These are phyloP conservation scores for Candida sphagnicola DNA, from an alignment of 805 yeast species.

Conservation along the genomic window DNA sequence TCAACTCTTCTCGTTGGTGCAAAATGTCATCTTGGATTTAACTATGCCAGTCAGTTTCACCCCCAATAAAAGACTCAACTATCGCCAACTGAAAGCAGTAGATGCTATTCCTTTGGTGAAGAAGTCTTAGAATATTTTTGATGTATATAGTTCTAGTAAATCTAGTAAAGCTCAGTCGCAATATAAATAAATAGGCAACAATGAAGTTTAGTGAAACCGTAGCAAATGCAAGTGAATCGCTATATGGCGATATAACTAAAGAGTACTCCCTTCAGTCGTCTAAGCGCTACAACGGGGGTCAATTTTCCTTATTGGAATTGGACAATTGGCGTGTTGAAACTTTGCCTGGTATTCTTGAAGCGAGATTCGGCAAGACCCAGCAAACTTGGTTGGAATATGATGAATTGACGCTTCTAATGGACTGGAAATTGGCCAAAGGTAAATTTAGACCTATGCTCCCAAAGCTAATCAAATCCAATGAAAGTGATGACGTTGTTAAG, in stretches of 20 bases:
- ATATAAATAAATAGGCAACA: neutral
- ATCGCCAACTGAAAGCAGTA: slow-evolving; percentile 8
- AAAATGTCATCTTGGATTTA: slow-evolving; percentile 68
- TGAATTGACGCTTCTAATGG: slow-evolving; percentile 41
- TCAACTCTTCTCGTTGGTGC: slow-evolving; percentile 69
- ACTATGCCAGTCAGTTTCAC: slow-evolving; percentile 55
- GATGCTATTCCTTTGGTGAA: slow-evolving; percentile 7
- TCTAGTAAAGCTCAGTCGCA: slow-evolving; percentile 1
- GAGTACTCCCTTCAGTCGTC: slow-evolving; percentile 24
- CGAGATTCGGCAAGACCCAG: slow-evolving; percentile 17
- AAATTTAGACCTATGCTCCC: slow-evolving; percentile 44
- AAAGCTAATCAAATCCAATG: slow-evolving; percentile 38
- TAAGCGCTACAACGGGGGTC: slow-evolving; percentile 20
- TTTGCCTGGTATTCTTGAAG: slow-evolving; percentile 24
- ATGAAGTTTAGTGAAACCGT: slow-evolving; percentile 5
- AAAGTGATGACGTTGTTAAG: slow-evolving; percentile 20
- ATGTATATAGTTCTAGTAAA: slow-evolving; percentile 1
- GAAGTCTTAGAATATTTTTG: neutral
- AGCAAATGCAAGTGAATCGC: slow-evolving; percentile 15
- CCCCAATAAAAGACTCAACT: slow-evolving; percentile 36
- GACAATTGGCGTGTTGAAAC: slow-evolving; percentile 33
- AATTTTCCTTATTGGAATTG: slow-evolving; percentile 27
- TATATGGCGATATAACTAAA: slow-evolving; percentile 24
- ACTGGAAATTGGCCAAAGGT: slow-evolving; percentile 46
- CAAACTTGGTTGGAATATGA: slow-evolving; percentile 29